A percentile compares a stretch with the other conserved stretches of the same genome.
phyloP scores from a whole-genome alignment of 192 early-diverging fungal genomes.

The Cetraspora pellucida region DNA sequence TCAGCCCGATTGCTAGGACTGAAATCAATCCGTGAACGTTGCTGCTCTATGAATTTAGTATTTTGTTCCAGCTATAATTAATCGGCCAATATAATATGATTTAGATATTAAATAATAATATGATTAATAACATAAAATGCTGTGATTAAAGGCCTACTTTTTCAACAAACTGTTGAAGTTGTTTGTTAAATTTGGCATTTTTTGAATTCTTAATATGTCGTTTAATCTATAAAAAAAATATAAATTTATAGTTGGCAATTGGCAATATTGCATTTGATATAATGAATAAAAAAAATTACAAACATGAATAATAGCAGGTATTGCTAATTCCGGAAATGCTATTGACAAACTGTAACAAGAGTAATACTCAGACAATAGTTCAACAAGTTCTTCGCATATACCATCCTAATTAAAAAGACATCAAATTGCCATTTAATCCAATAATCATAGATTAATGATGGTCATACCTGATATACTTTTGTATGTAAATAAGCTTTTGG shows the following conservation, averaged over 20 bases:
- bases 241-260: not conserved
- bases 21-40: slow-evolving; percentile 69
- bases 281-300: not conserved
- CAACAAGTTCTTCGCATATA: slow-evolving; percentile 78
- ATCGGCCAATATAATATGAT: not conserved
- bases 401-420: too few relatives aligned
- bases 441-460: not conserved
- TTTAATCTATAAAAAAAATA: slow-evolving; percentile 53
- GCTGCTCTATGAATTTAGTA: slow-evolving; percentile 69
- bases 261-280: not conserved
- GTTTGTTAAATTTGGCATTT: slow-evolving; percentile 78
- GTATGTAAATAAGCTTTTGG: slow-evolving; percentile 86
- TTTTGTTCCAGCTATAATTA: slow-evolving; percentile 73
- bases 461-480: slow-evolving; percentile 67
- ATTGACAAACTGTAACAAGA: slow-evolving; percentile 74
- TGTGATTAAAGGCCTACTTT: slow-evolving; percentile 52
- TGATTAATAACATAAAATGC: not conserved
- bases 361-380: slow-evolving; percentile 76
- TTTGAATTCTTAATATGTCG: slow-evolving; percentile 81
- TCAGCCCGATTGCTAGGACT: slow-evolving; percentile 55
- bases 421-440: too few relatives aligned
- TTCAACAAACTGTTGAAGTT: slow-evolving; percentile 80
- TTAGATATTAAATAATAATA: not conserved
- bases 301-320: slow-evolving; percentile 81
- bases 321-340: slow-evolving; percentile 91